A percentile compares a stretch with the other conserved stretches of the same genome.
These are phyloP conservation scores for Dothideomycetes sp. DNA, from an alignment of 2,329 filamentous ascomycete genomes.

Conservation along the genomic window DNA sequence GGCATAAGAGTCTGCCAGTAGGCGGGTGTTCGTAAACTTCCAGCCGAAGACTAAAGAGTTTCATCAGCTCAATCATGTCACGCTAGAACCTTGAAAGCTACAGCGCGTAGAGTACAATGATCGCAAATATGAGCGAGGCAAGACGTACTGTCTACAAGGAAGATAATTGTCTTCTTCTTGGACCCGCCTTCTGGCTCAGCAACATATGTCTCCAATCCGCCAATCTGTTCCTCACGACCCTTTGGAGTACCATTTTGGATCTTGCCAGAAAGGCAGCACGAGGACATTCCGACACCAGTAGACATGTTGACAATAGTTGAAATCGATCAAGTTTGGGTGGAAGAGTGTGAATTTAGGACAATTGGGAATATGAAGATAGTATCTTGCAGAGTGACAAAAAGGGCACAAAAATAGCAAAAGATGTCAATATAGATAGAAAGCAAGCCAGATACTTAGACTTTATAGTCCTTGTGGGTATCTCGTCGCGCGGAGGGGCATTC, in stretches of 20 bases:
- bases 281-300: conserved; percentile 27
- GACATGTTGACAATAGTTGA: conserved; percentile 2
- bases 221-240: conserved; percentile 26
- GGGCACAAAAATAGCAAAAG: too few species aligned
- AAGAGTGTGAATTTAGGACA: too few species aligned
- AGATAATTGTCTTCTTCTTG: conserved; percentile 34
- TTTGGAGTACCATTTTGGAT: conserved; percentile 26
- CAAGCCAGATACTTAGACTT: too few species aligned
- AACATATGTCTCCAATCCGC: conserved; percentile 30
- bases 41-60: conserved; percentile 32
- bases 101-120: too few species aligned
- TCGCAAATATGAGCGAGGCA: not conserved
- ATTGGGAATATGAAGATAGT: too few species aligned
- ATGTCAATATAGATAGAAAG: too few species aligned
- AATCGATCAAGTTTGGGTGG: too few species aligned
- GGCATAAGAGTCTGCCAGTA: conserved; percentile 38
- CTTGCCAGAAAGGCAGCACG: conserved; percentile 31
- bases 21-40: conserved; percentile 33
- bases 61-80: too few species aligned
- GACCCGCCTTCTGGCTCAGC: conserved; percentile 29
- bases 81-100: too few species aligned
- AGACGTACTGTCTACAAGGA: conserved; percentile 31
- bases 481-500: too few species aligned
- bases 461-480: too few species aligned
- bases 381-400: too few species aligned